phyloP scores from a whole-genome alignment of 495 filamentous ascomycete genomes.

The Sabuloglossum arenarium region DNA sequence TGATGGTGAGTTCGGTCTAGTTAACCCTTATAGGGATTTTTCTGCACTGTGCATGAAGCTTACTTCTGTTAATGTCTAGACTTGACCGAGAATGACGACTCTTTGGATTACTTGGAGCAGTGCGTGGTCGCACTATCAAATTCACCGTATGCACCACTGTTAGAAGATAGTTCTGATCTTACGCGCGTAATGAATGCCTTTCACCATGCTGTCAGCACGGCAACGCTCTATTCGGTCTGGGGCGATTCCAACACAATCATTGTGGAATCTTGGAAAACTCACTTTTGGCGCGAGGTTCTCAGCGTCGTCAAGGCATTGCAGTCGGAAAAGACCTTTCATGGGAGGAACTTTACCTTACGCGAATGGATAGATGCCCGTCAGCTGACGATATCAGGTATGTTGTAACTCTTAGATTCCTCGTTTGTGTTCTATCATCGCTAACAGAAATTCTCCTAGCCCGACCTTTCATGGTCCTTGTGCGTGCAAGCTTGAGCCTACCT shows the following conservation, averaged over 20 bases:
- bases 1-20: conserved; percentile 5
- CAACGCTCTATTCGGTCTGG: not conserved
- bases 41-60: not conserved
- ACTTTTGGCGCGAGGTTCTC: conserved; percentile 6
- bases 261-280: conserved; percentile 6
- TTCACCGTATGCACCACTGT: conserved; percentile 1
- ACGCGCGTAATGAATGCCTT: not conserved
- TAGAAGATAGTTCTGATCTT: not conserved
- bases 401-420: not conserved
- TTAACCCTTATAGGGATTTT: not conserved
- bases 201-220: not conserved
- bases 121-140: conserved; percentile 1
- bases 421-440: not conserved
- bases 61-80: not conserved
- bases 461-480: conserved; percentile 2
- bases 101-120: not conserved
- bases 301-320: conserved; percentile 7
- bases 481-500: not conserved
- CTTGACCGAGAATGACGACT: conserved; percentile 5
- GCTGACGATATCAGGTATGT: conserved; percentile 8
- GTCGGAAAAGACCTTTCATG: conserved; percentile 4
- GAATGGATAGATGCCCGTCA: conserved; percentile 7
- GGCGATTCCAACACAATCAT: not conserved
- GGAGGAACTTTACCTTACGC: conserved; percentile 4
- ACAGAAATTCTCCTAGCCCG: not conserved